Conservation (phyloP, 164 flowering plant genomes). For the Vitis rupestris region DNA sequence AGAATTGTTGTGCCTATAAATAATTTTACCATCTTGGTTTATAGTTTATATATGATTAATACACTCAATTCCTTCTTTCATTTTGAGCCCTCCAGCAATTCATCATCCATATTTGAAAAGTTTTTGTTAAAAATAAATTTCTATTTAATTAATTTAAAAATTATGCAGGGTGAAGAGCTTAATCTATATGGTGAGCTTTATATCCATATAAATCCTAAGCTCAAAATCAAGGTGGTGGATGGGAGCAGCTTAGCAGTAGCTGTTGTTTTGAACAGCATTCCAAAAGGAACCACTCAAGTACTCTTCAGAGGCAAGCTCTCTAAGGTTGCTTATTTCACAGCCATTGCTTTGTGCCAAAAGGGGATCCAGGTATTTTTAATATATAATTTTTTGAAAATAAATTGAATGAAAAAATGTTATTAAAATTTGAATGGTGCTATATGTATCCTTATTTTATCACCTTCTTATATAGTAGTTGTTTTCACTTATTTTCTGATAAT, state of each 20-base stretch:
- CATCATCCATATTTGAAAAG: neutral
- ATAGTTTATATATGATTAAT: too few relatives aligned
- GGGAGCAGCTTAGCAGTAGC: conserved; percentile 72
- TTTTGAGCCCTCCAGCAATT: conserved; percentile 6
- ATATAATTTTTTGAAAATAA: too few relatives aligned
- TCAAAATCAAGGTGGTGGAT: conserved; percentile 55
- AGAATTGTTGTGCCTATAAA: too few relatives aligned
- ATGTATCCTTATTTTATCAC: neutral
- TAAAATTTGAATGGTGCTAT: too few relatives aligned
- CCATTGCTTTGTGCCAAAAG: conserved; percentile 39
- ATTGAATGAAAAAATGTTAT: neutral
- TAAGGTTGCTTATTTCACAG: conserved; percentile 42
- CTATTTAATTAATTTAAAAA: neutral
- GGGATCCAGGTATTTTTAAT: conserved; percentile 41
- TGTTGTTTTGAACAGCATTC: conserved; percentile 54
- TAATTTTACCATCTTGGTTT: too few relatives aligned
- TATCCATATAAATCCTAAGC: conserved; percentile 31
- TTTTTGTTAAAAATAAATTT: neutral
- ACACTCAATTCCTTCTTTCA: too few relatives aligned
- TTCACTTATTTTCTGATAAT: too few relatives aligned
- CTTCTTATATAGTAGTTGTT: too few relatives aligned
- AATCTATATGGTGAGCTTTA: conserved; percentile 39
- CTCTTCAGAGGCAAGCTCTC: conserved; percentile 41
- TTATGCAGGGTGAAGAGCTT: conserved; percentile 41
- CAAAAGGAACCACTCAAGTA: conserved; percentile 53